Conservation (phyloP, 257 asterid species). For the Jasminum sambac region DNA sequence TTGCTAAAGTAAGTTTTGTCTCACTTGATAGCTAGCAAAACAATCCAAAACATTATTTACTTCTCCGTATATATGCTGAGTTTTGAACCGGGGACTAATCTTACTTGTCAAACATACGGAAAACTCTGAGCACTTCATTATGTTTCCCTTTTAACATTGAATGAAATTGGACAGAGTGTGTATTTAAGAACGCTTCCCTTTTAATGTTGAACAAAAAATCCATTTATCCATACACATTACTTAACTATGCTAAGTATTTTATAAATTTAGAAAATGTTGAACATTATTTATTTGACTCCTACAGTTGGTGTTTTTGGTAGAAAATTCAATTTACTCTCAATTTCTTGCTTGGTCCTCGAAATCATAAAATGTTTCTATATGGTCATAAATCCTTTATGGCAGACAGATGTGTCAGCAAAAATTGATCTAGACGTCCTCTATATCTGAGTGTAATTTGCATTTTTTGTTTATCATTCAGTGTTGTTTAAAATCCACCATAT, state of each 20-base stretch:
- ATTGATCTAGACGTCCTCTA: neutral
- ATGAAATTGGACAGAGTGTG: neutral
- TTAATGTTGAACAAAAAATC: neutral
- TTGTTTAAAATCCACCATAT: no score
- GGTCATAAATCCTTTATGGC: neutral
- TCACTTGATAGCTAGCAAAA: no score
- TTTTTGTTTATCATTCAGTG: neutral
- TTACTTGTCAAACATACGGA: neutral
- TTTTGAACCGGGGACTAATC: neutral
- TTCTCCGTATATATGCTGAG: no score
- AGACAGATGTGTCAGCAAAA: neutral
- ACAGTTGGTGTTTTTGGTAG: neutral
- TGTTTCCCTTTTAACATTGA: neutral
- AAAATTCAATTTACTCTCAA: neutral
- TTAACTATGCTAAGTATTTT: neutral
- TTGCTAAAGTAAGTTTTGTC: no score
- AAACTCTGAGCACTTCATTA: neutral
- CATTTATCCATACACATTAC: neutral
- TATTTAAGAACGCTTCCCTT: neutral
- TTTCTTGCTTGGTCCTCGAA: neutral
- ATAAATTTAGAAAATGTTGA: neutral
- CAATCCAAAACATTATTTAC: no score
- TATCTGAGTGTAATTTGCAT: neutral
- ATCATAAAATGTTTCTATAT: neutral
- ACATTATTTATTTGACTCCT: slow-evolving; percentile 3